Evolutionary conservation across 768 basidiomycete species (phyloP).

Genomic region (Candolleomyces efflorescens): DNA sequence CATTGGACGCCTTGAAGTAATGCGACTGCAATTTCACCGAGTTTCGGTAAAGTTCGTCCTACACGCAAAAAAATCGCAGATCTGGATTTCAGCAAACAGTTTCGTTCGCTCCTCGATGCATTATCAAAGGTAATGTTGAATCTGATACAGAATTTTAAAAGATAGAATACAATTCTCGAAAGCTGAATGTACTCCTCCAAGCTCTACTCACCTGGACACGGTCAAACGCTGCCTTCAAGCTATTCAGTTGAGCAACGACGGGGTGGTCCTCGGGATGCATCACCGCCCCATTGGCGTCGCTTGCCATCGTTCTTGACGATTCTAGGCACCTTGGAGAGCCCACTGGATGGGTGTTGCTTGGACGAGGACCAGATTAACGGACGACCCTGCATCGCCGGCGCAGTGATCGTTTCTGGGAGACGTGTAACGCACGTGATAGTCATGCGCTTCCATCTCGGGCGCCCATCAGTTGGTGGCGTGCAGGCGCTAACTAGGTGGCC

Average conservation of each 20-base stretch:
- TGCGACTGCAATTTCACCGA: conserved; percentile 64
- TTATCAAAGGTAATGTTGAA: too few relatives aligned
- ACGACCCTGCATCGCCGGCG: not conserved
- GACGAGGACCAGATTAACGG: not conserved
- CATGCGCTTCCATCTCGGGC: too few relatives aligned
- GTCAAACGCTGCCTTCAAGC: conserved; percentile 40
- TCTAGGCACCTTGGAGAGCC: not conserved
- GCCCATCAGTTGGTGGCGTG: too few relatives aligned
- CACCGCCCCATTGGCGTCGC: not conserved
- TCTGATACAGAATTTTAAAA: too few relatives aligned
- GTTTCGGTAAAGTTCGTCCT: conserved; percentile 71
- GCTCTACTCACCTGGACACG: conserved; percentile 43
- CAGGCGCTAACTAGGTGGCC: too few relatives aligned
- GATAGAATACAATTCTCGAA: too few relatives aligned
- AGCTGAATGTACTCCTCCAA: not conserved
- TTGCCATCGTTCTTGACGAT: not conserved
- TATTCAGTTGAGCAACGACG: conserved; percentile 40
- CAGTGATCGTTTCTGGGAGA: not conserved
- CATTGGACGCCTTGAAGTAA: conserved; percentile 48
- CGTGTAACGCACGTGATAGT: not conserved
- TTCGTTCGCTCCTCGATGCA: not conserved
- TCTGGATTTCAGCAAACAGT: conserved; percentile 4
- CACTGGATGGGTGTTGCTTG: not conserved
- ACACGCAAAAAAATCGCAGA: conserved; percentile 8
- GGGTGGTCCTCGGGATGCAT: conserved; percentile 34